phyloP scores from a whole-genome alignment of 495 filamentous ascomycete genomes.

The Neurospora pannonica region DNA sequence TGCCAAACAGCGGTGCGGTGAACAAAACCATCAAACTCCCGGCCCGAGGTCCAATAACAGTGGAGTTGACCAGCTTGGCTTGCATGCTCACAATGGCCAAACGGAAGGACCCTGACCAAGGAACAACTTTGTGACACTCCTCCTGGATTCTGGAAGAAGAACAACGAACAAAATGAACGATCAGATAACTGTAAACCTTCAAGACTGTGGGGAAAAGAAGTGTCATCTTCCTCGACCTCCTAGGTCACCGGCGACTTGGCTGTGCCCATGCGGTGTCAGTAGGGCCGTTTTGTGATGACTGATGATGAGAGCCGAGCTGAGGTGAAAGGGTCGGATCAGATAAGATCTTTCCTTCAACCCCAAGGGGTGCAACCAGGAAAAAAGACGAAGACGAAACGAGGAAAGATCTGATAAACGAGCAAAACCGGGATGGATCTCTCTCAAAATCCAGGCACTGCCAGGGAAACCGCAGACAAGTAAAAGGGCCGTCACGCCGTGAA shows the following conservation, averaged over 20 bases:
- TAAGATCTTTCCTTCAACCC: slow-evolving; percentile 3
- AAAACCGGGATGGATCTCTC: neutral
- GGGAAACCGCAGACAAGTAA: neutral
- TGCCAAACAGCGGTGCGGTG: neutral
- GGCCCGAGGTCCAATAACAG: neutral
- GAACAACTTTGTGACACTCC: neutral
- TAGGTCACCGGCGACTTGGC: neutral
- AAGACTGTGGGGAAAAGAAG: neutral
- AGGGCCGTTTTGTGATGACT: neutral
- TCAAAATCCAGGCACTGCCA: neutral
- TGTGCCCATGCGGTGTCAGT: neutral
- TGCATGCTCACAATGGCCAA: neutral
- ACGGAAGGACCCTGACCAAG: neutral
- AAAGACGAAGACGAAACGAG: neutral
- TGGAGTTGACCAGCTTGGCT: neutral
- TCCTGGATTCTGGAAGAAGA: neutral
- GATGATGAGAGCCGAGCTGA: neutral
- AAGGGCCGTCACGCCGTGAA: neutral
- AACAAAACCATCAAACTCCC: neutral
- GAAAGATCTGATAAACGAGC: neutral
- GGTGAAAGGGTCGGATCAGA: slow-evolving; percentile 5
- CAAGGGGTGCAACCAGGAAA: neutral
- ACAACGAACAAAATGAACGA: neutral
- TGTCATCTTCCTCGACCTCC: neutral
- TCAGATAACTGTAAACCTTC: neutral